Base-by-base conservation (phyloP, 164 flowering plant species). In the Chloranthus sessilifolius region DNA sequence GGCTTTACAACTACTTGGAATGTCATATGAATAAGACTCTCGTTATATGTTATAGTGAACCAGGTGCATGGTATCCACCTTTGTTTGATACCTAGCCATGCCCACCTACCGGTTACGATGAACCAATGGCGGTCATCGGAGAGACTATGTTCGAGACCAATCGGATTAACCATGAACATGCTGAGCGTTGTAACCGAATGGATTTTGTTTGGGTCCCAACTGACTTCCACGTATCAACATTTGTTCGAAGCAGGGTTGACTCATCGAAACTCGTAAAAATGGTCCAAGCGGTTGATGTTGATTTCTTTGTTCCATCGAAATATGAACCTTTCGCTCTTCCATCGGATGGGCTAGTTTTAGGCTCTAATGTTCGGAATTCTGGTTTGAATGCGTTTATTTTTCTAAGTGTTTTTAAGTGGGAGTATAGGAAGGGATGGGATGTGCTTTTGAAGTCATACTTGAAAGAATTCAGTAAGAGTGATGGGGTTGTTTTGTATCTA, bases 91-190 rank as follows among this genome's bases (percentile, higher is more conserved):
- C 95, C 17, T 27, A 60, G 5, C 88, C 88, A 2, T 86, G 95
- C 55, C 95, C 95, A 19, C 86, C 88, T 4, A 39, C 50, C 35
- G 82, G 71, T 15, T 80, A 79, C 43, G 60, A 41, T 2, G 62
- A 70, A 19, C 73, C 70, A 35, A 50, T 36, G 72, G 68, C 53
- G 15, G 84, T 76, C 3, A 60, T 86, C 16, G 95, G 90, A 0
- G 56, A 90, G 52, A 86, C 95, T n/a, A 86, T 86, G 88, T 81
- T 86, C 52, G 95, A 83, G 73, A 82, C 83, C 17, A 84, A 83
- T 60, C 62, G 77, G 38, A 72, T 86, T 19, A 81, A 68, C 53
- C 34, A 16, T 1, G 71, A 73, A 4, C 88, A 86, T 35, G 88
- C 74, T 2, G 48, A 31, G 64, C 65, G 85, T 3, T 81, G 88